Conservation (phyloP, 2,329 filamentous ascomycete species). For the Fusarium chuoi region DNA sequence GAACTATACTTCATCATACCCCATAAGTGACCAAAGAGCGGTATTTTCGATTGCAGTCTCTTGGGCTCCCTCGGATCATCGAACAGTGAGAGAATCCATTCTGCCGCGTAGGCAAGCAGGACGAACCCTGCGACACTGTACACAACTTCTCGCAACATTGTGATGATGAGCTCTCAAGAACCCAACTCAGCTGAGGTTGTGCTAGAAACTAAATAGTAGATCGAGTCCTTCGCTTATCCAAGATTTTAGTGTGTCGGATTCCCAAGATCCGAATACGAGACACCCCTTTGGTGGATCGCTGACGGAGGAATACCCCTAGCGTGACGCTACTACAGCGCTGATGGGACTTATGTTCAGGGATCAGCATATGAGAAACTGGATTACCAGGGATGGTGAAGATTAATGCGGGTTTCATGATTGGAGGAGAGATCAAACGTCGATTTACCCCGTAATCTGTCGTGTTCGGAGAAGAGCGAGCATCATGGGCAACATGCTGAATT, state of each 20-base stretch:
- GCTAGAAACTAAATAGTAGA: background rate
- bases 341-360: background rate
- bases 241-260: background rate
- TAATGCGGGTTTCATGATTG: background rate
- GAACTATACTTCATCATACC: slow-evolving; percentile 30
- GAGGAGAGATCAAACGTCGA: background rate
- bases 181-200: rapidly evolving
- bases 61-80: slow-evolving; percentile 36
- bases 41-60: slow-evolving; percentile 22
- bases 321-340: background rate
- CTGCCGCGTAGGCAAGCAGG: slow-evolving; percentile 27
- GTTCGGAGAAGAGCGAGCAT: background rate
- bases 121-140: slow-evolving; percentile 16
- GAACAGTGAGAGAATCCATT: slow-evolving; percentile 28
- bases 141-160: slow-evolving; percentile 28
- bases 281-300: slow-evolving; percentile 9
- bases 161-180: background rate
- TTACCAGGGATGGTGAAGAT: background rate
- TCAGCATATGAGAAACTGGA: background rate
- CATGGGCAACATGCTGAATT: background rate
- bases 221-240: background rate
- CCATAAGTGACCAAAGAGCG: slow-evolving; percentile 33
- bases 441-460: background rate
- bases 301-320: background rate
- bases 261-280: slow-evolving; percentile 12